Evolutionary conservation across 2,329 filamentous ascomycete species (phyloP), one percentile per base, ranked within the genome.

Genomic region (Tolypocladium pustulatum): DNA sequence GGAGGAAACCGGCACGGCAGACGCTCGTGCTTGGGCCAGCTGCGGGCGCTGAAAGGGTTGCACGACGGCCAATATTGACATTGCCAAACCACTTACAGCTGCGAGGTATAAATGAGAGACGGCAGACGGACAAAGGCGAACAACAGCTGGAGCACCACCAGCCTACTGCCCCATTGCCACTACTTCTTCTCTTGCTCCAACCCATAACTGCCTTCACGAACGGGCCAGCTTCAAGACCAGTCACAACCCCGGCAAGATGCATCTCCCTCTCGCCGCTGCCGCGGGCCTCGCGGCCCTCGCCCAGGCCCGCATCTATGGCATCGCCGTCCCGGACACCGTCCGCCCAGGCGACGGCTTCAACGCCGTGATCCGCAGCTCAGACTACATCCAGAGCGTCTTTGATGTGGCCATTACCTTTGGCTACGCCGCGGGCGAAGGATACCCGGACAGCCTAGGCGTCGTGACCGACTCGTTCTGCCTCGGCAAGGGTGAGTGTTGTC

Each of bases 401-500:
- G 76, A 80, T 61, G 67, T 79, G 3, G 70, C 76, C 57, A 71
- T 78, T 12, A 75, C 72, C 34, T 76, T 77, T 62, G 77, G 77
- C 41, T 72, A 69, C 61, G 55, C 61, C 4, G 54, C 64, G 1
- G 64, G 61, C 10, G 60, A 63, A 1, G 71, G 63, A 5, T 71
- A 62, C 60, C 64, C 65, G 0, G 59, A 59, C 10, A 62, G 64
- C 5, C 64, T 77, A 0, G 75, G 75, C 22, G 55, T 32, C 1
- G 65, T 69, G 32, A 34, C 67, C 2, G 61, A 62, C 17, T 72
- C 69, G 1, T 62, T 67, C 54, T 74, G 74, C 60, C 69, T 78
- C 1, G 76, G 75, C 25, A 71, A 71, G 27, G 61, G 69, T 73
- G 61, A 55, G 66, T 46, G 10, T n/a, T 3, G 15, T 25, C 25